phyloP scores from a whole-genome alignment of 208 protist species.

The Leishmania amazonensis region DNA sequence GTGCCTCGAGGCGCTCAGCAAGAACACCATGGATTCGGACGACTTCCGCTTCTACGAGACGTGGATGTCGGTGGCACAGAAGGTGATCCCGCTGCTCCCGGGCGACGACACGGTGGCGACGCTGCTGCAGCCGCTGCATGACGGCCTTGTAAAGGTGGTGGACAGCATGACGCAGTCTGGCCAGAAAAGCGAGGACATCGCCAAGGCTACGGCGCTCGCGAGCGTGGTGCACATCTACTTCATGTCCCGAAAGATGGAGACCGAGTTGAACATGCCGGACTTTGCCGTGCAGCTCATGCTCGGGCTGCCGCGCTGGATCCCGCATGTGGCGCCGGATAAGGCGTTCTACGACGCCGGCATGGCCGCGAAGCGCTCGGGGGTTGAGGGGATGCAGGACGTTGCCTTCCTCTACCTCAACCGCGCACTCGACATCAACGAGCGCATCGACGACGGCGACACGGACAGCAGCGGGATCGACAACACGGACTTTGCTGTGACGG shows the following conservation, averaged over 20 bases:
- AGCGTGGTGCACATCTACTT: slow-evolving; percentile 89
- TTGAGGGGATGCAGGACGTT: slow-evolving; percentile 54
- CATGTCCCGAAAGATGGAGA: slow-evolving; percentile 57
- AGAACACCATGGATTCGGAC: slow-evolving; percentile 65
- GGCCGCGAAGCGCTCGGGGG: slow-evolving; percentile 69
- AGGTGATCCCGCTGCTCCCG: slow-evolving; percentile 52
- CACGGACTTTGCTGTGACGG: slow-evolving; percentile 86
- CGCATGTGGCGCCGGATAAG: slow-evolving; percentile 93
- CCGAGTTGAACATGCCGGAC: slow-evolving; percentile 68
- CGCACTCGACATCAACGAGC: slow-evolving; percentile 95
- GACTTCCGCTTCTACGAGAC: slow-evolving; percentile 93
- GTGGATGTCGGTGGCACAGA: slow-evolving; percentile 72
- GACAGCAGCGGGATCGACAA: slow-evolving; percentile 87
- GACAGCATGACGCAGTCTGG: slow-evolving; percentile 80
- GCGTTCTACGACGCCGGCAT: slow-evolving; percentile 97
- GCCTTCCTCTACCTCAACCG: slow-evolving; percentile 97
- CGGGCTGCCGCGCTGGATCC: slow-evolving; percentile 92
- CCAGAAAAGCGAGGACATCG: slow-evolving; percentile 82
- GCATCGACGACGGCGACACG: slow-evolving; percentile 90
- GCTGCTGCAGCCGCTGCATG: slow-evolving; percentile 61
- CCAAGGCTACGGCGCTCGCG: slow-evolving; percentile 60
- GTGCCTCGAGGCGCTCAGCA: slow-evolving; percentile 68
- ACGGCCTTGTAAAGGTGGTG: slow-evolving; percentile 60
- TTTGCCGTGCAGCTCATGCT: slow-evolving; percentile 88
- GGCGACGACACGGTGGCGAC: slow-evolving; percentile 23